phyloP scores from a whole-genome alignment of 345 rosid species.

The Rhodamnia rubescens region DNA sequence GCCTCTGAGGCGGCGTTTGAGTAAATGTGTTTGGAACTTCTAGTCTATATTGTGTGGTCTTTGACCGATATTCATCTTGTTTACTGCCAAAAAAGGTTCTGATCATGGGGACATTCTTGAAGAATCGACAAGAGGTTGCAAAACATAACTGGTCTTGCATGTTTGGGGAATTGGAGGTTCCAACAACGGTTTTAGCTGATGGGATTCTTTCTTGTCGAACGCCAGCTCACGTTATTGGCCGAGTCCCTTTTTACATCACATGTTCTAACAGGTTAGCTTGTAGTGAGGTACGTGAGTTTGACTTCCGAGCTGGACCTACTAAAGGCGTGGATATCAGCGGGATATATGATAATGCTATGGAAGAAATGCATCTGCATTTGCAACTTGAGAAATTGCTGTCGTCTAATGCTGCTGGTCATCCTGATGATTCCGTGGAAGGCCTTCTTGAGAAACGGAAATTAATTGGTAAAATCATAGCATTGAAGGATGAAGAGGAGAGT shows the following conservation, averaged over 20 bases:
- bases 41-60: not conserved
- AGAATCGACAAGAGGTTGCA: slow-evolving; percentile 39
- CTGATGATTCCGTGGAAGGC: slow-evolving; percentile 22
- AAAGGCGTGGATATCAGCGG: slow-evolving; percentile 26
- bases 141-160: slow-evolving; percentile 81
- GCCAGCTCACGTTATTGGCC: slow-evolving; percentile 60
- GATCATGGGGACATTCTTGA: slow-evolving; percentile 60
- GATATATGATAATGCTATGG: slow-evolving; percentile 21
- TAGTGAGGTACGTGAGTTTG: slow-evolving; percentile 93
- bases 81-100: slow-evolving; percentile 36
- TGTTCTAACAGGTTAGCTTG: slow-evolving; percentile 89
- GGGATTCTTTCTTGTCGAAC: slow-evolving; percentile 70
- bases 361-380: slow-evolving; percentile 35
- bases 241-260: slow-evolving; percentile 79
- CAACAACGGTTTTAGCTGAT: slow-evolving; percentile 58
- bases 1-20: not conserved
- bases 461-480: slow-evolving; percentile 40
- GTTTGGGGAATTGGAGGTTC: slow-evolving; percentile 97
- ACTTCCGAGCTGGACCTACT: slow-evolving; percentile 40
- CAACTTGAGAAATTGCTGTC: slow-evolving; percentile 51
- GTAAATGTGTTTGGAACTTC: not conserved
- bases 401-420: slow-evolving; percentile 14
- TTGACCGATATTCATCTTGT: not conserved
- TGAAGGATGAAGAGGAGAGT: slow-evolving; percentile 67
- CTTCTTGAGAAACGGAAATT: slow-evolving; percentile 34